Evolutionary conservation across 2,329 filamentous ascomycete genomes (phyloP), one percentile per base, ranked within the genome.

Genomic region (Cercospora janseana): DNA sequence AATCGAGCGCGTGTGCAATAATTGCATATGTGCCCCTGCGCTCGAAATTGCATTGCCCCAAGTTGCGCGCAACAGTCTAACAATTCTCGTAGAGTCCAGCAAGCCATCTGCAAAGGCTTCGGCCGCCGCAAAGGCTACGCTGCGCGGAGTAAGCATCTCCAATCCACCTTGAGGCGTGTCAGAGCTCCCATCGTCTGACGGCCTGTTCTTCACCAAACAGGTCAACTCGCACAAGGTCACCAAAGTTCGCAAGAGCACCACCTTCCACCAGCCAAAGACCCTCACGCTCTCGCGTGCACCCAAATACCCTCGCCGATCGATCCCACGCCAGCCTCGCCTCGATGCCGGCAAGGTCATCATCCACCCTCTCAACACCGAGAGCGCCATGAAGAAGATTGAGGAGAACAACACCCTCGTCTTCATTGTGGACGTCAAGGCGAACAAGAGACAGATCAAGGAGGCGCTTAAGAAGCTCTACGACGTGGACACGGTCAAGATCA

Each of bases 381-480:
- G 87, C 71, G 93, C 94, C 70, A 97, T 98, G 92, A 98, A 98
- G 89, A 96, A 96, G 87, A 96, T 98, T 68, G 93, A 98, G 83
- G 93, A 98, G 87, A 91, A 98, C 85, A 98, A 98, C 85, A 98
- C 93, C 65, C 85, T 98, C 46, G 68, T 70, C 56, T 70, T 70
- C 61, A 70, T 70, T 54, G 68, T 70, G 57, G 65, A 70, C 54
- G 60, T 62, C 61, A 94, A 94, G 86, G 85, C 92, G 75, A 98
- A 98, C 86, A 98, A 98, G 88, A 85, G 90, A 73, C 93, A 98
- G 81, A 98, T 98, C 80, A 96, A 96, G 84, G 81, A 84, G 69
- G 88, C 92, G 60, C 80, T 98, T 65, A 98, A 97, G 90, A 95
- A 93, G 86, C 86, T 97, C 65, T 98, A 98, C 77, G 93, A 97